Base-by-base conservation (phyloP, 225 moss, liverwort and hornwort species). In the Straminergon stramineum region DNA sequence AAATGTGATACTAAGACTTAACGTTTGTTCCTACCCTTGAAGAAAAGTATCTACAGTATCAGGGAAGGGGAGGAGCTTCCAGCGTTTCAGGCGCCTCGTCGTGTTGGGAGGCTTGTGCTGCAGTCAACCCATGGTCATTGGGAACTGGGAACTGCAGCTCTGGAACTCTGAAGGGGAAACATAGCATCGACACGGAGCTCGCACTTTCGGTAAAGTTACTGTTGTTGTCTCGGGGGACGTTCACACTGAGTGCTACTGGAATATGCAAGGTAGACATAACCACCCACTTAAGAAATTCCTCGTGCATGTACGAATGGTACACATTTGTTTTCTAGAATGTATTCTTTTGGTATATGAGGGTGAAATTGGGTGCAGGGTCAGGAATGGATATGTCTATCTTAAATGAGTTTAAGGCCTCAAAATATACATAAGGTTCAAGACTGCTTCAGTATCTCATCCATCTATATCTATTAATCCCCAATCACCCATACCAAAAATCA, bases 321-420 rank as follows among this genome's bases (percentile, higher is more conserved):
- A 71, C 26, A 71, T 41, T 41, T 41, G 8, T 71, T 43, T 71
- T 27, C 3, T 31, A 31, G 7, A 75, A 75, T 51, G 31, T 75
- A 75, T 51, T 51, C 3, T 2, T 5, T 13, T 0, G 1, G 3
- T 21, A 76, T 6, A 76, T 52, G 13, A 52, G 3, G 21, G 5
- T 0, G 0, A 2, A 34, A 13, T 13, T 21, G 8, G 52, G 5
- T 52, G 1, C 4, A 20, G 0, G 32, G 5, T 52, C 21, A 21
- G 52, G 4, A 52, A 48, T 48, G 31, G 4, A 1, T 31, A 52
- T 32, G 7, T 76, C 4, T 45, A 39, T 8, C 26, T 71, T 28
- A 45, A 30, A 48, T 31, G 26, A 24, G 7, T 30, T 75, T 11
- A 9, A 9, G 1, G 32, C 16, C 3, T 56, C 78, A 79, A 56